Base-by-base conservation (phyloP, 2,329 filamentous ascomycete species). In the Tolypocladium paradoxum region DNA sequence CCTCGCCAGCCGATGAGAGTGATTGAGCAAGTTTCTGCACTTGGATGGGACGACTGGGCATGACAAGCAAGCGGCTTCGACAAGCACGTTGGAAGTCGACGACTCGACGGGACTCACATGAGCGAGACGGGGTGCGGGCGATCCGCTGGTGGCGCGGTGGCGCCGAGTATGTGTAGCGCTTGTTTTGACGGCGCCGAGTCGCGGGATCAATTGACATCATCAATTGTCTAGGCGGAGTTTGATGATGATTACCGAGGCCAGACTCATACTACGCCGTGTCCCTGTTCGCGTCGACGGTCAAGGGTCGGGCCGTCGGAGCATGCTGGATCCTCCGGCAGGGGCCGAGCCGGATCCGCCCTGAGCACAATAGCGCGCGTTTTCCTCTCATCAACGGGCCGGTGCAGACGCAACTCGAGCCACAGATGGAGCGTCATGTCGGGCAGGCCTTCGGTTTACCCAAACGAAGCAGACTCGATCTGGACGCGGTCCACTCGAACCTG, bases 1-100 rank as follows among this genome's bases (percentile, higher is more conserved):
- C 16, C 4, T 4, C 43, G 6, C 20, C 27, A 20, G 27, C 27
- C 18, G 43, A 20, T 57, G 56, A 55, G 56, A 47, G 51, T 36
- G 34, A 55, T 58, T 58, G 56, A 58, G 56, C 56, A 58, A 56
- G 50, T 58, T 58, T 58, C 18, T 18, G 18, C 27, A 2, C 27
- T 8, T 31, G 2, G 9, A 31, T 31, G 43, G 27, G 18, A 20
- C 43, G 24, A 45, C 40, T 4, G 8, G 40, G 16, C 24, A 31
- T 31, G 7, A 20, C 27, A 3, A 45, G 40, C n/a, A n/a, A n/a
- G n/a, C n/a, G n/a, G n/a, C n/a, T n/a, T n/a, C n/a, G n/a, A n/a
- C n/a, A n/a, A n/a, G n/a, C n/a, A n/a, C n/a, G n/a, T n/a, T n/a
- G n/a, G n/a, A n/a, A n/a, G n/a, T n/a, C n/a, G n/a, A n/a, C n/a